A percentile compares a stretch with the other conserved stretches of the same genome.
These are phyloP conservation scores for Grosmannia clavigera DNA, from an alignment of 2,329 filamentous ascomycete species.

Conservation along the genomic window DNA sequence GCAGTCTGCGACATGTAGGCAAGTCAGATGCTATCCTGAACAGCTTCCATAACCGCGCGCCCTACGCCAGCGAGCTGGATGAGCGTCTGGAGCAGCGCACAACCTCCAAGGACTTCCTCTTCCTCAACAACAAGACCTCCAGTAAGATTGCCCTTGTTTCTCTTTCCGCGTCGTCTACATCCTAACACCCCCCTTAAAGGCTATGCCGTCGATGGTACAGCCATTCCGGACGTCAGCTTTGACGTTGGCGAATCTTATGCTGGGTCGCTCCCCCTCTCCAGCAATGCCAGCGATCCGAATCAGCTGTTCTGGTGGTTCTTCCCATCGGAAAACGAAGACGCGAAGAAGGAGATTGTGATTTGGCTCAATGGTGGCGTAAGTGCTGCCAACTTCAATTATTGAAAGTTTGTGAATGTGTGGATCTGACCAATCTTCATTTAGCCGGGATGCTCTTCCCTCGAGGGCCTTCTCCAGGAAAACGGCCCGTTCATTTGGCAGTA, in stretches of 20 bases:
- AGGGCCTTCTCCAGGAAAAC: slow-evolving; percentile 64
- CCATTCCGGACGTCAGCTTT: slow-evolving; percentile 56
- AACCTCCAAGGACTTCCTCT: neutral
- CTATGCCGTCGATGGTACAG: slow-evolving; percentile 51
- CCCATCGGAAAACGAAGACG: slow-evolving; percentile 37
- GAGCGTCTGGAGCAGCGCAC: neutral
- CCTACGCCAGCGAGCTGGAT: neutral
- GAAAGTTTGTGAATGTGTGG: neutral
- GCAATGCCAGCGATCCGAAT: slow-evolving; percentile 27
- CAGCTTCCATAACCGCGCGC: neutral
- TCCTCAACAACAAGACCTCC: slow-evolving; percentile 11
- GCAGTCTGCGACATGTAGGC: slow-evolving; percentile 10
- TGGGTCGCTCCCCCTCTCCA: slow-evolving; percentile 46
- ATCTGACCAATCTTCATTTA: slow-evolving; percentile 12
- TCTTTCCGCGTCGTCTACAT: neutral
- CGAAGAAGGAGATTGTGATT: slow-evolving; percentile 47
- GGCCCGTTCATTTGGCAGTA: slow-evolving; percentile 61
- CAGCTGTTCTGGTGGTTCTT: slow-evolving; percentile 58
- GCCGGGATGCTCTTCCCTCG: slow-evolving; percentile 49
- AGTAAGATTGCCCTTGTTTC: slow-evolving; percentile 1
- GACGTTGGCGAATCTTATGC: slow-evolving; percentile 56
- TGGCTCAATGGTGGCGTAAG: slow-evolving; percentile 45
- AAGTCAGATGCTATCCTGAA: neutral
- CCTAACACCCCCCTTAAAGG: neutral
- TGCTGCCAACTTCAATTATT: neutral